phyloP scores from a whole-genome alignment of 768 basidiomycete genomes.

The Tulasnella sp. region DNA sequence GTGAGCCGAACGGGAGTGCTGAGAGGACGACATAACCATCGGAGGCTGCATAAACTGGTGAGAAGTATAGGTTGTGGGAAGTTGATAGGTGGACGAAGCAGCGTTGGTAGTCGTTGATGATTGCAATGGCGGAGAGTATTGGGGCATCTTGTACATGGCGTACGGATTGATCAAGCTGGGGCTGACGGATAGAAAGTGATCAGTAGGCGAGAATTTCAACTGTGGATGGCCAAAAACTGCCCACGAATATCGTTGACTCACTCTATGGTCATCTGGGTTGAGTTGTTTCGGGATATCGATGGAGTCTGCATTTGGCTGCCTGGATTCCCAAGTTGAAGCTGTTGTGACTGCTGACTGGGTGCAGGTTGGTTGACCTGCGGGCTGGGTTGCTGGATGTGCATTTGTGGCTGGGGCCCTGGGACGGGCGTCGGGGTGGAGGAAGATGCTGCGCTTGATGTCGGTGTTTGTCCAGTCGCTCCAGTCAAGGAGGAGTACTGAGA shows the following conservation, averaged over 20 bases:
- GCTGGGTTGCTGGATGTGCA: slow-evolving; percentile 37
- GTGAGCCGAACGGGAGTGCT: slow-evolving; percentile 3
- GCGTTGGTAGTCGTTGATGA: slow-evolving; percentile 53
- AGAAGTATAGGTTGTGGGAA: not conserved
- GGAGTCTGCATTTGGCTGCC: not conserved
- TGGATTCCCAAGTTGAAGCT: slow-evolving; percentile 28
- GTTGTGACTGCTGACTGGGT: slow-evolving; percentile 41
- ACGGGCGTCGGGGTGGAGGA: slow-evolving; percentile 16
- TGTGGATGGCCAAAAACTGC: not conserved
- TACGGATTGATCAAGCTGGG: slow-evolving; percentile 1
- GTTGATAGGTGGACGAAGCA: slow-evolving; percentile 4
- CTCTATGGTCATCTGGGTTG: slow-evolving; percentile 53
- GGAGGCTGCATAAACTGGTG: slow-evolving; percentile 27
- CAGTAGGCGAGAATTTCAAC: not conserved
- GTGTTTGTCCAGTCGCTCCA: slow-evolving; percentile 26
- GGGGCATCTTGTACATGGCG: not conserved
- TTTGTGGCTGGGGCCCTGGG: slow-evolving; percentile 32
- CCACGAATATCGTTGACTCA: slow-evolving; percentile 57
- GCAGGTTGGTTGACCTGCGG: slow-evolving; percentile 26
- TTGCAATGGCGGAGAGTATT: slow-evolving; percentile 63
- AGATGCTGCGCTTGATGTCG: slow-evolving; percentile 23
- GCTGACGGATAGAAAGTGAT: not conserved
- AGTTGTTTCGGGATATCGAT: not conserved
- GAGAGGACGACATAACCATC: slow-evolving; percentile 22
- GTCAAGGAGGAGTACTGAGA: slow-evolving; percentile 29